A percentile compares a stretch with the other conserved stretches of the same genome.
phyloP scores from a whole-genome alignment of 1,284 basidiomycete genomes.

The Boletellus sp. region DNA sequence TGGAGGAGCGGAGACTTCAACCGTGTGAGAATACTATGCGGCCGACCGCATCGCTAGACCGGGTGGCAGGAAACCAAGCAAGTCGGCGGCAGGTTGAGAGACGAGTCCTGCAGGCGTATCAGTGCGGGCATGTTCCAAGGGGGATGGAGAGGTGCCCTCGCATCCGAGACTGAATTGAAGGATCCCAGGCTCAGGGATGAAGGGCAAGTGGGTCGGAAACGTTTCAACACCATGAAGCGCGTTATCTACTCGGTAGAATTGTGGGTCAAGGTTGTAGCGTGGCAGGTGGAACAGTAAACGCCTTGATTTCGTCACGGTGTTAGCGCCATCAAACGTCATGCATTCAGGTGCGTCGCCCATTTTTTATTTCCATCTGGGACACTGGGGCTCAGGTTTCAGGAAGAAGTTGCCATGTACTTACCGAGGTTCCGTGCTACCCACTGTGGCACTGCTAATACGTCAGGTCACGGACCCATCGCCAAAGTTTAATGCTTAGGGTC shows the following conservation, averaged over 20 bases:
- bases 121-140: constrained; percentile 16
- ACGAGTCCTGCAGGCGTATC: constrained; percentile 9
- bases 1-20: constrained; percentile 11
- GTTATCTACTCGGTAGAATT: constrained; percentile 7
- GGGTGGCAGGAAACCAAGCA: constrained; percentile 5
- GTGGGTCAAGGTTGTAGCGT: constrained; percentile 12
- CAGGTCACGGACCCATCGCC: too few relatives aligned
- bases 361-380: neutral
- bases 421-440: too few relatives aligned
- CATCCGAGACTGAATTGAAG: constrained; percentile 26
- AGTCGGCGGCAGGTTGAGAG: constrained; percentile 8
- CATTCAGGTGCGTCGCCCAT: neutral
- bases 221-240: constrained; percentile 21
- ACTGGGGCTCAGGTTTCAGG: constrained; percentile 5
- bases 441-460: too few relatives aligned
- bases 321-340: constrained; percentile 8
- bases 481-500: neutral
- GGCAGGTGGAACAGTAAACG: constrained; percentile 11
- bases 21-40: neutral
- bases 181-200: constrained; percentile 25
- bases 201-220: constrained; percentile 23
- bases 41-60: neutral
- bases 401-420: too few relatives aligned
- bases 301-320: constrained; percentile 6
- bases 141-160: constrained; percentile 17